Evolutionary conservation across 352 stramenopile genomes (phyloP), one percentile per base, ranked within the genome.

Genomic region (Pythium dissotocum): DNA sequence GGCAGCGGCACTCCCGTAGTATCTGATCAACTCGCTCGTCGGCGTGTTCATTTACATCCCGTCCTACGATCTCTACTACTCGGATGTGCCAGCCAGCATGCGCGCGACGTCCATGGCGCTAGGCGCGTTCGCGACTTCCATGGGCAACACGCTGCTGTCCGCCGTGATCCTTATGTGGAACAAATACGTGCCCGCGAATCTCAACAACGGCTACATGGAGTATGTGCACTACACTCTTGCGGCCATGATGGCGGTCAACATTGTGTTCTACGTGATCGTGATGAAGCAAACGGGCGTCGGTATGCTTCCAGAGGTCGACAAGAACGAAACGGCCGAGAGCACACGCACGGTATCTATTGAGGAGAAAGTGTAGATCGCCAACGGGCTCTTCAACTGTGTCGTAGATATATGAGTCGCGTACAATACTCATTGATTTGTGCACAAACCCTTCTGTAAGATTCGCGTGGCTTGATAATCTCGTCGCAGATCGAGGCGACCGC

Each of bases 151-250:
- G 38, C 57, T 83, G 21, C 76, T 72, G 18, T 85, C 78, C 26
- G 73, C 79, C 32, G 78, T 86, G 63, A 84, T 76, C 4, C 71
- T 82, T 42, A 69, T 83, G 60, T 86, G 82, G 65, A 70, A 74
- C 26, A 75, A 78, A 53, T 77, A 74, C 59, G 65, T 86, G 0
- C 58, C 58, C 8, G 56, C 38, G n/a, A 62, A 57, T 28, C 32
- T 64, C 6, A 64, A 64, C 58, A 56, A 57, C 10, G 58, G 58
- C 42, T 26, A 64, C 44, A 32, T 64, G 42, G 58, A 64, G 58
- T 73, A 75, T 56, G 48, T 75, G 59, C 72, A 70, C 60, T 77
- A 69, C 63, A 70, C 64, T 32, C 16, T 79, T 32, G 65, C 51
- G 18, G 62, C 35, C 14, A 59, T 75, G 54, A 74, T 76, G 68